Conservation (phyloP, 2,329 filamentous ascomycete species). For the Aspergillus japonicus region DNA sequence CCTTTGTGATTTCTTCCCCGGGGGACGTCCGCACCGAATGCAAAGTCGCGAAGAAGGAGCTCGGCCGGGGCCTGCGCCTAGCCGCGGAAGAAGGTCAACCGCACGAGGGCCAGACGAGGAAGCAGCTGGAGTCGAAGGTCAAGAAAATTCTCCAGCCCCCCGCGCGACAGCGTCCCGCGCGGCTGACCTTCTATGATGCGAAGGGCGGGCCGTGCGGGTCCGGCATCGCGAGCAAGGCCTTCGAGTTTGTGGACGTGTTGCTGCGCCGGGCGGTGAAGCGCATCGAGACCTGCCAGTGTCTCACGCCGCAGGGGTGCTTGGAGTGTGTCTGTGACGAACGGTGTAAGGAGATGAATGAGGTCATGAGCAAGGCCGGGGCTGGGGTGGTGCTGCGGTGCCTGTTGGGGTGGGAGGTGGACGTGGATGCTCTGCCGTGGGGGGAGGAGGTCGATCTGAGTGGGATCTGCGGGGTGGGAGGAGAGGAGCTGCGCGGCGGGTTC, state of each 20-base stretch:
- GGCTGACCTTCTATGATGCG: conserved; percentile 91
- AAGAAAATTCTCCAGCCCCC: conserved; percentile 31
- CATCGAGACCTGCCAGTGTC: conserved; percentile 73
- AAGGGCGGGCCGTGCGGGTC: conserved; percentile 82
- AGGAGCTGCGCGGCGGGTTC: conserved; percentile 65
- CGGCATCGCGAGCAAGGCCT: conserved; percentile 88
- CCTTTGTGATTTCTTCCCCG: conserved; percentile 84
- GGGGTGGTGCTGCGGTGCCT: conserved; percentile 76
- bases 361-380: conserved; percentile 90
- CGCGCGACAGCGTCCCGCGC: conserved; percentile 74
- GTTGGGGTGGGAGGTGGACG: conserved; percentile 73
- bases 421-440: conserved; percentile 83
- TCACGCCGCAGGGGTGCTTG: conserved; percentile 68
- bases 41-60: conserved; percentile 84
- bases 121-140: neutral
- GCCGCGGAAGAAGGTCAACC: conserved; percentile 16
- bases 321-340: conserved; percentile 85
- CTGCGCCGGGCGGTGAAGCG: conserved; percentile 73
- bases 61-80: conserved; percentile 57
- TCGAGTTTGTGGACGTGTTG: conserved; percentile 83
- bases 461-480: conserved; percentile 69
- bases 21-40: conserved; percentile 94
- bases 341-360: conserved; percentile 82
- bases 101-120: neutral
- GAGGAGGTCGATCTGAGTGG: conserved; percentile 63